Evolutionary conservation across 2,329 filamentous ascomycete species (phyloP), one percentile per base, ranked within the genome.

Genomic region (Pseudocercospora musae): DNA sequence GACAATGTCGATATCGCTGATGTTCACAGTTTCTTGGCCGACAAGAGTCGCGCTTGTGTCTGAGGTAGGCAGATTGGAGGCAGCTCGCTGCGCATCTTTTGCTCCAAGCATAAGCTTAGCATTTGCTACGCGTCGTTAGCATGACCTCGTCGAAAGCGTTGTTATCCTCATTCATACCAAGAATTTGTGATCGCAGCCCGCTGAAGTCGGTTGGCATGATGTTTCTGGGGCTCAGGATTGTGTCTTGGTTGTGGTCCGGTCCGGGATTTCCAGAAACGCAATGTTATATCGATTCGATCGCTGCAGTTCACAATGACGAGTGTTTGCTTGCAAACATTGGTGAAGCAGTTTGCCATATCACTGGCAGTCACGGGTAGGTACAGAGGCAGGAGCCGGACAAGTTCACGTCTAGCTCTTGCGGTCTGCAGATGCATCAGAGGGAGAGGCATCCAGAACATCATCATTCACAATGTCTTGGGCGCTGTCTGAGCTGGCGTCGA

Each of bases 111-210:
- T 62, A 57, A 66, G 56, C 21, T 61, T 60, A n/a, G 67, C 62
- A 62, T 70, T 71, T 15, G 68, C 69, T 71, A 20, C 9, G 33
- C 8, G 15, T 56, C n/a, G 42, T 67, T 33, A 64, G 65, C 33
- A 27, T 18, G 20, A 18, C 13, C 21, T 31, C 11, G 1, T 15
- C 1, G n/a, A 25, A 7, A 18, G 21, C 7, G 5, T 11, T 31
- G 13, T 18, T 3, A 8, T 27, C 1, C 9, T 18, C 18, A 10
- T 49, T 8, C 23, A 31, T 7, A 68, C 68, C 66, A 11, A 69
- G 37, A 52, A 66, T 65, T 54, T 70, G 69, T 33, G 25, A 33
- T 37, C 67, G 69, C 44, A 70, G 58, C 18, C 62, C 56, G 55
- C 20, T 20, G 55, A 66, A 58, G 44, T 63, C 64, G 25, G 66